Base-by-base conservation (phyloP, 208 protist species). In the Leishmania lainsoni region DNA sequence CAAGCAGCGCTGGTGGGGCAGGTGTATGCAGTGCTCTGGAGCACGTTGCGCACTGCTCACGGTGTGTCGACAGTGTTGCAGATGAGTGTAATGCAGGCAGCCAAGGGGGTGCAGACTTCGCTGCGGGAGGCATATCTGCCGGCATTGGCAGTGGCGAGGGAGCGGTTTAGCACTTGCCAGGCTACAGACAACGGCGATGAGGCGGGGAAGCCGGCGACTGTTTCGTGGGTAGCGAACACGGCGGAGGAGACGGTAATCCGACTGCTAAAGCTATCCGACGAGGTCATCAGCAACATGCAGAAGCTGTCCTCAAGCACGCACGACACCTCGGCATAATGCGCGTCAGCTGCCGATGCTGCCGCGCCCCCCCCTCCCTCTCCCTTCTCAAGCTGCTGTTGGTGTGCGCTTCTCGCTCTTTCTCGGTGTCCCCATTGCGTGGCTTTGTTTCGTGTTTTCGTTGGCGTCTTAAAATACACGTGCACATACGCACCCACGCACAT, bases 11-110 rank as follows among this genome's bases (percentile, higher is more conserved):
- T 96, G 69, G 76, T 87, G 9, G 91, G 87, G 35, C 90, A 93
- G 83, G 75, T 93, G 59, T 96, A 93, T 79, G 88, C 88, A 16
- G 91, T 89, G 74, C 86, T 96, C 42, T 94, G 88, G 89, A 84
- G 89, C 61, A 83, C 91, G 76, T 76, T 95, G 56, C 87, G 87
- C 56, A 87, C 87, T n/a, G 68, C 80, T 6, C 80, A 90, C 10
- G 92, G 92, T 17, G 88, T 86, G 32, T 35, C 75, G 61, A 81
- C 79, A 48, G 83, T 89, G 80, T 69, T 49, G 76, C 88, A 93
- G 83, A 78, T 93, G 86, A 63, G 76, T 8, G 68, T 92, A 65
- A 52, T 83, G 71, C 79, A 86, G 26, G 84, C 88, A 52, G 90
- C 87, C 2, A 78, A 82, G 69, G 58, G 42, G 56, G 48, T 95